phyloP scores from a whole-genome alignment of 768 basidiomycete genomes.

The Coprinopsis sp. region DNA sequence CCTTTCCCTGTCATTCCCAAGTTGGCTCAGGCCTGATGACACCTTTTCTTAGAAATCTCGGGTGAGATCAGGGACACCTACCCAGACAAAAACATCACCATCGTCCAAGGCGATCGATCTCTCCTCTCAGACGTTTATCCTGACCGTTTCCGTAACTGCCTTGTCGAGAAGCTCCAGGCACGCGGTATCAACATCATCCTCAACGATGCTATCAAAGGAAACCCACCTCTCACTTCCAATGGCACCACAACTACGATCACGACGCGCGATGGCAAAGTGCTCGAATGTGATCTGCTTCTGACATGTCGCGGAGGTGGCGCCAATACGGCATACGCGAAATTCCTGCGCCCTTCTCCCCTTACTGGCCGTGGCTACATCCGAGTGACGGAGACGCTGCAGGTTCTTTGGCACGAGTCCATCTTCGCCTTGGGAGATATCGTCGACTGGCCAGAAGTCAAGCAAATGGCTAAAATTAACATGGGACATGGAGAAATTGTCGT shows the following conservation, averaged over 20 bases:
- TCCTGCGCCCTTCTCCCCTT: constrained; percentile 30
- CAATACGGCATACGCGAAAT: constrained; percentile 39
- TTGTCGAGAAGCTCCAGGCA: constrained; percentile 33
- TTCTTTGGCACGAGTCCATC: constrained; percentile 40
- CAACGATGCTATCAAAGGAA: constrained; percentile 43
- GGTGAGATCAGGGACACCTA: constrained; percentile 24
- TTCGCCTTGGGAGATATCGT: constrained; percentile 58
- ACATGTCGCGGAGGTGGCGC: constrained; percentile 33
- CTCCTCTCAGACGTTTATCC: constrained; percentile 53
- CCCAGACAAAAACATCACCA: constrained; percentile 42
- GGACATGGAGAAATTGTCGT: constrained; percentile 40
- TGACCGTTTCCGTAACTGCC: constrained; percentile 39
- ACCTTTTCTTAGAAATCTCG: constrained; percentile 15
- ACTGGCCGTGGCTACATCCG: constrained; percentile 36
- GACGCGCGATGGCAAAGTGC: constrained; percentile 23
- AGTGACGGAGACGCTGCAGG: constrained; percentile 47
- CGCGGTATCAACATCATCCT: constrained; percentile 47
- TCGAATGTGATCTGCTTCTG: constrained; percentile 23
- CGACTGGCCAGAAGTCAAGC: constrained; percentile 53
- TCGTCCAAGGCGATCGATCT: constrained; percentile 45
- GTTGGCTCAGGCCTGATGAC: not conserved
- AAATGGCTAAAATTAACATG: constrained; percentile 34
- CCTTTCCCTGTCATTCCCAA: constrained; percentile 4
- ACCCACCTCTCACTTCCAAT: constrained; percentile 4
- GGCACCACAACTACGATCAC: constrained; percentile 14